Evolutionary conservation across 805 yeast genomes (phyloP), one percentile per base, ranked within the genome.

Genomic region (Zygoascus bituminiphila): DNA sequence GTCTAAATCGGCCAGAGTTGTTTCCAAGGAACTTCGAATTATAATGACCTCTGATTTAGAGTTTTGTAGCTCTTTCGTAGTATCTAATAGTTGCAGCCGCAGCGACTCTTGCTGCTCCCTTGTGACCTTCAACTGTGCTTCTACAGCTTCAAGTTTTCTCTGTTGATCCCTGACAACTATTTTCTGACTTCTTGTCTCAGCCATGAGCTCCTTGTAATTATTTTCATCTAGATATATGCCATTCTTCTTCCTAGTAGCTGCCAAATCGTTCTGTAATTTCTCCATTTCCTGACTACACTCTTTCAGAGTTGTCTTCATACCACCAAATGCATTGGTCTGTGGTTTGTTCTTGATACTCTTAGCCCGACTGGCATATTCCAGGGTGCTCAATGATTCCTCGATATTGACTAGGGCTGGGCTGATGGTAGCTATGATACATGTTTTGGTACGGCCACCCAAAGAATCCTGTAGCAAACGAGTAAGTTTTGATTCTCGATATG

Each of bases 331-430:
- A 44, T 52, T 58, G 42, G 78, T 63, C 69, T 87, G 86, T 1
- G 86, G 86, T 60, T 75, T 79, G 60, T 82, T 82, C 57, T 77
- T 78, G 52, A 88, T 86, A 54, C 79, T 82, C 54, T 87, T 85
- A 1, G 96, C 96, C 51, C 88, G 80, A 46, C 81, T 78, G 2
- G 96, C 96, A 63, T 88, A 88, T 54, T 87, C 93, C 45, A 88
- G 70, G 0, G 96, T 88, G 55, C 93, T 84, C 39, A 82, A 62
- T 0, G 96, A 85, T 62, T 88, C 96, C 24, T 84, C 89, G n/a
- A 79, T 68, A 51, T 83, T 84, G 24, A 78, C 71, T 51, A 75
- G 75, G 0, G 94, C 94, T 0, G 96, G 94, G 6, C 94, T 85
- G 1, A 88, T 75, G 0, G 95, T 88, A 1, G 96, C 95, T 22